Percentiles rank a stretch among this genome's conserved stretches.
These are phyloP conservation scores for Candida nitratophila DNA, from an alignment of 805 yeast genomes.

Conservation along the genomic window DNA sequence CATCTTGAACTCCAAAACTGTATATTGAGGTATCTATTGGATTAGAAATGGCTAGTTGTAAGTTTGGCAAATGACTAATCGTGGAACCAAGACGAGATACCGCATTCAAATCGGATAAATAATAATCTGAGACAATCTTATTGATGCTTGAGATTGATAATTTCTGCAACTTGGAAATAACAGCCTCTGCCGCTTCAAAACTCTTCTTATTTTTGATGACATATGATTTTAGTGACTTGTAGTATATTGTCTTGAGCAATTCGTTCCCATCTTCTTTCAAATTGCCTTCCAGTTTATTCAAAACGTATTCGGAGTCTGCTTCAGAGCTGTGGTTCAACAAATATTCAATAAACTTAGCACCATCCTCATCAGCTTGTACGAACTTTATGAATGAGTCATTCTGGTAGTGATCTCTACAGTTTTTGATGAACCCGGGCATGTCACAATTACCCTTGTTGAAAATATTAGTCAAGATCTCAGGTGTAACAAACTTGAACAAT, in stretches of 20 bases:
- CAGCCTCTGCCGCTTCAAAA: neutral
- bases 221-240: conserved; percentile 4
- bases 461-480: conserved; percentile 26
- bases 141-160: conserved; percentile 1
- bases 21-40: conserved; percentile 16
- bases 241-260: conserved; percentile 9
- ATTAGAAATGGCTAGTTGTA: conserved; percentile 13
- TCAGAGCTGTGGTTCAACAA: conserved; percentile 7
- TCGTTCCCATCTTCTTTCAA: conserved; percentile 2
- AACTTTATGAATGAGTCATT: conserved; percentile 14
- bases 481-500: conserved; percentile 26
- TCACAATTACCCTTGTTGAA: conserved; percentile 21
- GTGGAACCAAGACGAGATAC: neutral
- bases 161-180: conserved; percentile 2
- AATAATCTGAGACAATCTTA: neutral
- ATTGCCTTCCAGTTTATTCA: conserved; percentile 16
- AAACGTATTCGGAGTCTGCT: conserved; percentile 2
- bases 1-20: conserved; percentile 6
- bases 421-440: conserved; percentile 11
- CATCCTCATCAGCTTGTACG: neutral
- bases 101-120: neutral
- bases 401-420: conserved; percentile 17
- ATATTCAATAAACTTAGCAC: conserved; percentile 9
- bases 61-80: conserved; percentile 3
- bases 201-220: neutral